Base-by-base conservation (phyloP, 1,284 basidiomycete genomes). In the Neolentinus lepideus region DNA sequence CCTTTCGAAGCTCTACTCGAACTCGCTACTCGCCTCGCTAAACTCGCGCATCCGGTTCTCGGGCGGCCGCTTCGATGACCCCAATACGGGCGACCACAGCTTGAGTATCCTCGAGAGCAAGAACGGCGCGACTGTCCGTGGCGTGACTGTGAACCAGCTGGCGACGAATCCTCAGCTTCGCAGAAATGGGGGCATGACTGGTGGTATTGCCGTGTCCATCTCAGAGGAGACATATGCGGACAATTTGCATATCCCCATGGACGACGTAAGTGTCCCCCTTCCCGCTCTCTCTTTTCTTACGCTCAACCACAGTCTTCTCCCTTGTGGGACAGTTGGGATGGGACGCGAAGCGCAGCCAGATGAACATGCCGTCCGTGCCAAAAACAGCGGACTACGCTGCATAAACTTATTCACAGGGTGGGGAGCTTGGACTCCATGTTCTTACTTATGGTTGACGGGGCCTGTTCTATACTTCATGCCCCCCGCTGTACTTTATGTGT, bases 1-100 rank as follows among this genome's bases (percentile, higher is more conserved):
- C 2, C 62, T 70, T n/a, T 63, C 66, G 26, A 71, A 71, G 59
- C 58, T 71, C 16, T 71, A 71, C 56, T 62, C 65, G 14, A 71
- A 73, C 58, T 69, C 65, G 52, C 59, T 72, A 2, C 54, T 73
- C 9, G 66, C 61, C 22, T 52, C 43, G n/a, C 25, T 43, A n/a
- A 43, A 43, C 38, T 43, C 38, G 19, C 38, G 38, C 38, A 43
- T 43, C 12, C 38, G 38, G 19, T 43, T 43, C 38, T n/a, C 38
- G 12, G 38, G 38, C 38, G 38, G 38, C 6, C 12, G 38, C 16
- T 43, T 43, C 38, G 38, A 43, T n/a, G 38, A 43, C 19, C 38
- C 38, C 19, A 43, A 43, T 16, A 43, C 38, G 16, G 16, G 16
- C 38, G 38, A 43, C 19, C 38, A 43, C 38, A n/a, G 16, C 38